Conservation (phyloP, 208 protist species). For the Acanthamoeba lenticulata region DNA sequence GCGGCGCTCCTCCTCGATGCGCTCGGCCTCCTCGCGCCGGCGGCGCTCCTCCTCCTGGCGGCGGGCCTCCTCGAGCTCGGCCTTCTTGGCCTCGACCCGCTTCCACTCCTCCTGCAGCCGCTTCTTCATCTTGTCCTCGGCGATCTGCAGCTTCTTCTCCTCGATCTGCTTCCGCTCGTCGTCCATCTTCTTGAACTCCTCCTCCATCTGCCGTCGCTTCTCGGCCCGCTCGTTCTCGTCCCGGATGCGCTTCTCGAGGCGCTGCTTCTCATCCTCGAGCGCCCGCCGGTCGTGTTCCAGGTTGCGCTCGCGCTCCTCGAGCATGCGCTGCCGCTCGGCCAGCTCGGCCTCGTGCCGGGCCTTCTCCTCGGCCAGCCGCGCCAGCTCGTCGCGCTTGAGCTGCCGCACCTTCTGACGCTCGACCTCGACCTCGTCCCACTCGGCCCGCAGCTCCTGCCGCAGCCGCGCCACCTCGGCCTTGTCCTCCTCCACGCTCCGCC, state of each 20-base stretch:
- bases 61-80: slow-evolving; percentile 30
- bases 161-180: slow-evolving; percentile 26
- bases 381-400: slow-evolving; percentile 29
- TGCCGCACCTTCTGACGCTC: slow-evolving; percentile 36
- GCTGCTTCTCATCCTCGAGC: slow-evolving; percentile 19
- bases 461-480: background rate
- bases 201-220: slow-evolving; percentile 20
- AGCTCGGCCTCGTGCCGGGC: slow-evolving; percentile 11
- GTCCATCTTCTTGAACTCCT: slow-evolving; percentile 53
- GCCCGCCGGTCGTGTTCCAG: background rate
- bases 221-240: slow-evolving; percentile 34
- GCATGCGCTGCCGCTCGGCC: background rate
- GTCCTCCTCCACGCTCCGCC: background rate
- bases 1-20: slow-evolving; percentile 23
- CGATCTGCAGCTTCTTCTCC: slow-evolving; percentile 58
- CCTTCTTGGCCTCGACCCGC: slow-evolving; percentile 6
- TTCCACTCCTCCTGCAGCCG: slow-evolving; percentile 55
- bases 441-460: background rate
- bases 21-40: background rate
- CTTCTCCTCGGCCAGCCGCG: slow-evolving; percentile 1
- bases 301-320: slow-evolving; percentile 56
- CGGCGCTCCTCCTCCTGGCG: slow-evolving; percentile 8
- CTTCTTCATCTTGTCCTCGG: slow-evolving; percentile 42
- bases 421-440: slow-evolving; percentile 39
- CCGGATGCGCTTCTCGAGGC: slow-evolving; percentile 39